A percentile compares a stretch with the other conserved stretches of the same genome.
These are phyloP conservation scores for Candida tammaniensis DNA, from an alignment of 805 yeast genomes.

Conservation along the genomic window DNA sequence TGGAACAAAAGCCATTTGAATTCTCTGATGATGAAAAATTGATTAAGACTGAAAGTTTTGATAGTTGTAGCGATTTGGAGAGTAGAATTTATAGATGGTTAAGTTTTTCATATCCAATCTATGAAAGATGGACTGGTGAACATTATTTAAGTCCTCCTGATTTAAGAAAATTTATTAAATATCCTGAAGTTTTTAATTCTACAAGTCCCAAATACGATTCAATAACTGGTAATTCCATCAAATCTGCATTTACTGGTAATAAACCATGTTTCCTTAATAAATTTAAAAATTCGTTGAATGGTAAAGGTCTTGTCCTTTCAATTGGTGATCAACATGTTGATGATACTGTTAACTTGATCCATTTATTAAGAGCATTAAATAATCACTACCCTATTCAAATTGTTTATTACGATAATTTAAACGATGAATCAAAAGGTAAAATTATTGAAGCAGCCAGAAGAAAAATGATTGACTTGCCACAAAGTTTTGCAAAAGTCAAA, in stretches of 20 bases:
- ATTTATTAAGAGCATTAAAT: conserved; percentile 31
- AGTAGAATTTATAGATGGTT: conserved; percentile 41
- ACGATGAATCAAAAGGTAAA: conserved; percentile 20
- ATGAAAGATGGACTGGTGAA: conserved; percentile 40
- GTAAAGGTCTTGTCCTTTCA: conserved; percentile 34
- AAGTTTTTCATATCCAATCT: conserved; percentile 36
- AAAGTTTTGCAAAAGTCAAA: conserved; percentile 20
- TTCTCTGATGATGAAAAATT: conserved; percentile 13
- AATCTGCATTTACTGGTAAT: conserved; percentile 16
- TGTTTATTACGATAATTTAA: conserved; percentile 29
- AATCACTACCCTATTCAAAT: conserved; percentile 36
- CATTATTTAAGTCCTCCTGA: conserved; percentile 20
- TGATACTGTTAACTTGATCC: conserved; percentile 28
- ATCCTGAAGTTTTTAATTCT: conserved; percentile 16
- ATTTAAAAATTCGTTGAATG: conserved; percentile 28
- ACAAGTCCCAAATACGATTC: conserved; percentile 12
- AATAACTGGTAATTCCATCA: conserved; percentile 6
- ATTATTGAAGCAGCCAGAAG: conserved; percentile 27
- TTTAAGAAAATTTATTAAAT: conserved; percentile 18
- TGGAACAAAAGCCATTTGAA: conserved; percentile 9
- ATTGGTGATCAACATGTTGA: conserved; percentile 28
- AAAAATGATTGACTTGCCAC: conserved; percentile 21
- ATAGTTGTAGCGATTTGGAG: conserved; percentile 32
- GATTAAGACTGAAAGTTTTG: conserved; percentile 14
- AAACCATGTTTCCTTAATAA: conserved; percentile 24